Base-by-base conservation (phyloP, 1,139 yeast species). In the Spencermartinsiella ligniputridi region DNA sequence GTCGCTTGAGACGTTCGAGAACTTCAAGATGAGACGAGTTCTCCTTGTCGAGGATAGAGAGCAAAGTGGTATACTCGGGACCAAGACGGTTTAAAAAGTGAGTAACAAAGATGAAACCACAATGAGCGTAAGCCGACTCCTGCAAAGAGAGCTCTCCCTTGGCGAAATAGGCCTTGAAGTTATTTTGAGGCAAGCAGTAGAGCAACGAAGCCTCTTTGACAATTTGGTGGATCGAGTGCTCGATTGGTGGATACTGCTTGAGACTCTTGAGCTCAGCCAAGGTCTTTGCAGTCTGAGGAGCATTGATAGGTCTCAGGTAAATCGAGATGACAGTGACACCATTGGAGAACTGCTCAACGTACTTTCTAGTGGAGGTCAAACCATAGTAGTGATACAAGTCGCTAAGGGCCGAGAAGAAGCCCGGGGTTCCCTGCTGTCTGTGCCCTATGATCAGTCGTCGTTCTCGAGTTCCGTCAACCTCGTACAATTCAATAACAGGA, bases 21-120 rank as follows among this genome's bases (percentile, higher is more conserved):
- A 88, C 82, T 66, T 89, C 97, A 45, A 63, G 57, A 62, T 83
- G 83, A 56, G 78, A 76, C 44, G 78, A 70, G 48, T 79, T 75
- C 61, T 77, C 75, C 24, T 80, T 70, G 51, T 83, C 86, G 48
- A 90, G 75, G 48, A 88, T 70, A 38, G 76, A 70, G 48, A 78
- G 67, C 59, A 92, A 74, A 44, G 88, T 76, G 53, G 76, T 79
- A 67, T 86, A 92, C 67, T 90, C 97, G 1, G 92, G 81, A 22
- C 98, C 98, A 60, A 92, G 75, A 61, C 98, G 78, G 71, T 92
- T 92, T 66, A 92, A 77, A 69, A 92, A 92, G 66, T 92, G 97
- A 40, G 95, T 83, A 42, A 88, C 95, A 61, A 92, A 92, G 50
- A 89, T 86, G 44, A 87, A 86, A 56, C 92, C 96, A 61, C 89